A percentile compares a stretch with the other conserved stretches of the same genome.
These are phyloP conservation scores for Kodamaea restingae DNA, from an alignment of 805 yeast species.

Conservation along the genomic window DNA sequence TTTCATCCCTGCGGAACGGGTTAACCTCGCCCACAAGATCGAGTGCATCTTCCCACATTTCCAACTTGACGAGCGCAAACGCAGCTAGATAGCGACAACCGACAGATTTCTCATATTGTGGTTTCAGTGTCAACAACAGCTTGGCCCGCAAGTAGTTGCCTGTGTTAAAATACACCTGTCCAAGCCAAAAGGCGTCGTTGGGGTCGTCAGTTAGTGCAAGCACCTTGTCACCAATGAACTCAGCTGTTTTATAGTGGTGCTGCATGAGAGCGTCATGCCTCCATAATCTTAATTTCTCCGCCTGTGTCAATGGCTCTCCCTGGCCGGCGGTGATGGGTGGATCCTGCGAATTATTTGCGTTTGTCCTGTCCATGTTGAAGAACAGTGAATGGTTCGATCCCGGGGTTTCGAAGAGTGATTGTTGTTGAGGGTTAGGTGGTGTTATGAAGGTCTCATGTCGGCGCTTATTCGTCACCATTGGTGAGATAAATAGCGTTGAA, in stretches of 20 bases:
- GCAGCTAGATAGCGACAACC: slow-evolving; percentile 82
- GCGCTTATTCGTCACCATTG: slow-evolving; percentile 44
- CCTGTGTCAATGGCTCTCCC: slow-evolving; percentile 59
- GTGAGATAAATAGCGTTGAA: slow-evolving; percentile 72
- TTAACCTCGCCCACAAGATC: slow-evolving; percentile 79
- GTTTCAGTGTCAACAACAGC: slow-evolving; percentile 54
- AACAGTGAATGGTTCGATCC: slow-evolving; percentile 38
- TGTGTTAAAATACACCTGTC: slow-evolving; percentile 76
- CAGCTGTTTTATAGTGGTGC: slow-evolving; percentile 87
- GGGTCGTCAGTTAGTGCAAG: slow-evolving; percentile 80
- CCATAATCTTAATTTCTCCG: slow-evolving; percentile 85
- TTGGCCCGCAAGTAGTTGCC: slow-evolving; percentile 80
- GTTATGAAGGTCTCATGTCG: slow-evolving; percentile 41
- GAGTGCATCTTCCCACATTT: slow-evolving; percentile 82
- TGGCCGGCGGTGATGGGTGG: slow-evolving; percentile 5
- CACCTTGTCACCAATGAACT: slow-evolving; percentile 87
- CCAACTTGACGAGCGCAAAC: slow-evolving; percentile 64
- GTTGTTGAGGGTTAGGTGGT: slow-evolving; percentile 44
- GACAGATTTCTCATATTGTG: slow-evolving; percentile 55
- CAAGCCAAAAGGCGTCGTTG: slow-evolving; percentile 94
- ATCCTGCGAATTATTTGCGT: slow-evolving; percentile 6
- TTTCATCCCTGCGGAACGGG: slow-evolving; percentile 53
- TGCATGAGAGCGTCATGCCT: slow-evolving; percentile 90
- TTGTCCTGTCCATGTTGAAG: slow-evolving; percentile 26
- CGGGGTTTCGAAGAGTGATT: slow-evolving; percentile 39